Conservation (phyloP, 2,329 filamentous ascomycete genomes). For the Aspergillus latus region DNA sequence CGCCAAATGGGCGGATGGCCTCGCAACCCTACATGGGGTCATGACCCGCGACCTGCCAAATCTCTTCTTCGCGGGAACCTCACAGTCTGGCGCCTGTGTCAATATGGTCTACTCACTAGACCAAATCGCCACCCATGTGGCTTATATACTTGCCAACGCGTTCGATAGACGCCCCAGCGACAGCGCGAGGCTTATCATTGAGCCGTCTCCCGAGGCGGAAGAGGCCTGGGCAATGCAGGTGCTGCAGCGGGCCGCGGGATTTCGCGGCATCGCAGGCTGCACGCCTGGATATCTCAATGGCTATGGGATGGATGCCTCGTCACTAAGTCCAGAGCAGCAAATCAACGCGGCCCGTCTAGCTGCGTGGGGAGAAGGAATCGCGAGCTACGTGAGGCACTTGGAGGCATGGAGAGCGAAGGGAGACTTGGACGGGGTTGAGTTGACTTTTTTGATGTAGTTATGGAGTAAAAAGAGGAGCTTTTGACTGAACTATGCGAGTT, state of each 20-base stretch:
- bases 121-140: slow-evolving; percentile 43
- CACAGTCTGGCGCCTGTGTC: slow-evolving; percentile 43
- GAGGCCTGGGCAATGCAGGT: slow-evolving; percentile 49
- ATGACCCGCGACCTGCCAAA: slow-evolving; percentile 55
- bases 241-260: slow-evolving; percentile 38
- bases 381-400: slow-evolving; percentile 29
- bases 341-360: slow-evolving; percentile 31
- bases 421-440: slow-evolving; percentile 23
- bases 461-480: too few relatives aligned
- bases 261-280: slow-evolving; percentile 46
- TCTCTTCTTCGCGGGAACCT: slow-evolving; percentile 49
- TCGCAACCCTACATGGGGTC: slow-evolving; percentile 55
- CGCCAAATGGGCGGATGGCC: slow-evolving; percentile 49
- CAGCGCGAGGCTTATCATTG: slow-evolving; percentile 18
- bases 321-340: slow-evolving; percentile 10
- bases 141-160: slow-evolving; percentile 45
- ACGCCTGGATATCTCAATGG: slow-evolving; percentile 57
- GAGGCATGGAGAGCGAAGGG: slow-evolving; percentile 29
- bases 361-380: slow-evolving; percentile 35
- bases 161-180: slow-evolving; percentile 31
- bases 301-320: slow-evolving; percentile 37
- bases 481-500: too few relatives aligned
- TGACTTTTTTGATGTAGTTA: too few relatives aligned
- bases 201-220: slow-evolving; percentile 40
- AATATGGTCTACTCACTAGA: slow-evolving; percentile 45